Base-by-base conservation (phyloP, 331 rosid genomes). In the Quercus tomentella region DNA sequence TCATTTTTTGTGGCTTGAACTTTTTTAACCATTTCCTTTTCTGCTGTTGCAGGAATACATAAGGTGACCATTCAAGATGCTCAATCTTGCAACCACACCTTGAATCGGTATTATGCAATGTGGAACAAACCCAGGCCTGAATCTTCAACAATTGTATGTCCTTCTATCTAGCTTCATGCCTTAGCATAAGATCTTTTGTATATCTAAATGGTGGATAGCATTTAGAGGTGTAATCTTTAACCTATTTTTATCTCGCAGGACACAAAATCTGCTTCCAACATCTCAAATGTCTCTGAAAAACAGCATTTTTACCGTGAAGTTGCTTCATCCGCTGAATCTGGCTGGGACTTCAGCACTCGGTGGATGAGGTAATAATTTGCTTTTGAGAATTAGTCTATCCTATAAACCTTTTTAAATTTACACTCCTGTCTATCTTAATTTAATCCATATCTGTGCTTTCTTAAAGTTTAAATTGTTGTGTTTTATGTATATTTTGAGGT, bases 341-440 rank as follows among this genome's bases (percentile, higher is more conserved):
- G 99, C 81, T 93, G 98, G 98, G 99, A 96, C 80, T 95, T 96
- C 79, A 93, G 99, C 89, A 73, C 97, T 61, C 83, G 99, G 87
- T 96, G 97, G 97, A 89, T 95, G 97, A 91, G 92, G 97, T 95
- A 81, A 66, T 67, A 67, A 35, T 72, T 52, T 79, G 55, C 11
- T 72, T 67, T 18, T 37, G 65, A 8, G 66, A 55, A 41, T 43
- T 8, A 66, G 14, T 56, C 18, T 65, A 49, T 25, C 57, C 7
- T 16, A 52, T 9, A 54, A 10, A 31, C 15, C 25, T 16, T 14
- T 15, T 49, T 10, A 49, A 14, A 10, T 49, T 49, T 49, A 49
- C 45, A 8, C 12, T 41, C 45, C 12, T 41, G 45, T 8, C 45
- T 41, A 41, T 41, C 45, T 8, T 21, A 57, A 14, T 7, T 22